A percentile compares a stretch with the other conserved stretches of the same genome.
Evolutionary conservation across 257 asterid genomes (phyloP).

Genomic region (Jacaranda mimosifolia): DNA sequence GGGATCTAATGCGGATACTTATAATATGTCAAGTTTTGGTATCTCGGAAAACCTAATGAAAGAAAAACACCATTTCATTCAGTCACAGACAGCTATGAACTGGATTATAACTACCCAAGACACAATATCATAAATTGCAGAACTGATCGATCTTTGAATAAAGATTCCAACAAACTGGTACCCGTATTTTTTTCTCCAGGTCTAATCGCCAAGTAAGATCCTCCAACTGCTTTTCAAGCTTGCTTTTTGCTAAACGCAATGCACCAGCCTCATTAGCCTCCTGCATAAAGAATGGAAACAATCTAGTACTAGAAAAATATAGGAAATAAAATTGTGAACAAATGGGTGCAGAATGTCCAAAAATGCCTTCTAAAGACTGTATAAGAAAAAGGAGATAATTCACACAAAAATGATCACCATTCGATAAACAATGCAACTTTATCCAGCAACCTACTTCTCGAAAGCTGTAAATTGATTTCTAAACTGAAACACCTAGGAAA

Average conservation of each 20-base stretch:
- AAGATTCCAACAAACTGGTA: slow-evolving; percentile 40
- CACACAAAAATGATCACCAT: slow-evolving; percentile 19
- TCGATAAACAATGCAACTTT: slow-evolving; percentile 5
- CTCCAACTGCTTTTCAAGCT: slow-evolving; percentile 97
- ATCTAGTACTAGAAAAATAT: not conserved
- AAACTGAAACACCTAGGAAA: slow-evolving; percentile 5
- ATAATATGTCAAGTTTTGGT: not conserved
- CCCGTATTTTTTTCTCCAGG: slow-evolving; percentile 94
- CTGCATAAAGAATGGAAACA: slow-evolving; percentile 47
- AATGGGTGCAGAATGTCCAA: slow-evolving; percentile 19
- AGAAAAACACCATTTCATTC: not conserved
- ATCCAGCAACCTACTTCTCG: slow-evolving; percentile 24
- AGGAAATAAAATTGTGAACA: slow-evolving; percentile 19
- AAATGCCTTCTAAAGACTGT: slow-evolving; percentile 11
- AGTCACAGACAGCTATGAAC: slow-evolving; percentile 9
- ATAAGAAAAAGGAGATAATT: not conserved
- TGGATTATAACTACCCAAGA: slow-evolving; percentile 16
- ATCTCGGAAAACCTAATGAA: not conserved
- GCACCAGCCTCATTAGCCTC: slow-evolving; percentile 99
- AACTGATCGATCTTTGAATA: slow-evolving; percentile 7
- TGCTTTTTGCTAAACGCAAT: slow-evolving; percentile 87
- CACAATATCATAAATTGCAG: slow-evolving; percentile 17
- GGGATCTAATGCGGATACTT: slow-evolving; percentile 23
- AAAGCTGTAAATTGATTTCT: slow-evolving; percentile 5
- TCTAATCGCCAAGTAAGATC: slow-evolving; percentile 98